phyloP scores from a whole-genome alignment of 2,329 filamentous ascomycete genomes.

The Exophiala viscosa region DNA sequence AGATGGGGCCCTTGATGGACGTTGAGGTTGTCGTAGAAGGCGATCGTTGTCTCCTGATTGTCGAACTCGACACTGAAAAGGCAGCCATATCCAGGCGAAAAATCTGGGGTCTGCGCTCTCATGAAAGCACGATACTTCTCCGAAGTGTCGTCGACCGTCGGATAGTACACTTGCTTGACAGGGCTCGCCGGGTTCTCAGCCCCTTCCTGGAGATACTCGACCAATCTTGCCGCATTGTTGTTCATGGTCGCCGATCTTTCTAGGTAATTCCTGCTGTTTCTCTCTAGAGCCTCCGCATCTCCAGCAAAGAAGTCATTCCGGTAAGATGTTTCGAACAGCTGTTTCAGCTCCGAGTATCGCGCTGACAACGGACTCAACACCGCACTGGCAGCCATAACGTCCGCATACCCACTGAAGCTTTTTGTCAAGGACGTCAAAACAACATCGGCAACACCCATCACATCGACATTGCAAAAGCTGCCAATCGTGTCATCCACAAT shows the following conservation, averaged over 20 bases:
- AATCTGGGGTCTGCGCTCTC: conserved; percentile 37
- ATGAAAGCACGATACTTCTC: conserved; percentile 24
- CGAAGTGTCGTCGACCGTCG: conserved; percentile 8
- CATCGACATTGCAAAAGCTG: conserved; percentile 40
- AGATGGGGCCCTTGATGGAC: conserved; percentile 32
- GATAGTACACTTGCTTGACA: conserved; percentile 29
- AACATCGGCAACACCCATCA: conserved; percentile 48
- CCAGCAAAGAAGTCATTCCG: conserved; percentile 26
- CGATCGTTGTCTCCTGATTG: conserved; percentile 18
- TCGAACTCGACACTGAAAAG: conserved; percentile 52
- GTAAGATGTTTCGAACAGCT: conserved; percentile 18
- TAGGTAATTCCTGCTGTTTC: conserved; percentile 29
- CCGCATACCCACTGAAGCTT: conserved; percentile 54
- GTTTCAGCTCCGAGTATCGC: conserved; percentile 39
- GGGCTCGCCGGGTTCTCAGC: conserved; percentile 14
- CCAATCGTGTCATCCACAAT: conserved; percentile 39
- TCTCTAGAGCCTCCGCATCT: conserved; percentile 26
- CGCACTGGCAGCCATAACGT: conserved; percentile 53
- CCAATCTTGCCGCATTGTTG: conserved; percentile 26
- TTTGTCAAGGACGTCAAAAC: conserved; percentile 56
- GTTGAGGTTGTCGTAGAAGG: conserved; percentile 34
- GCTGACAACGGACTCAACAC: conserved; percentile 49
- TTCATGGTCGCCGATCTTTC: conserved; percentile 26
- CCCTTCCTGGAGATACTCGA: conserved; percentile 24
- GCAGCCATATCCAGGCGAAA: conserved; percentile 55